A percentile compares a stretch with the other conserved stretches of the same genome.
phyloP scores from a whole-genome alignment of 2,329 filamentous ascomycete genomes.

The Cercospora sesami region DNA sequence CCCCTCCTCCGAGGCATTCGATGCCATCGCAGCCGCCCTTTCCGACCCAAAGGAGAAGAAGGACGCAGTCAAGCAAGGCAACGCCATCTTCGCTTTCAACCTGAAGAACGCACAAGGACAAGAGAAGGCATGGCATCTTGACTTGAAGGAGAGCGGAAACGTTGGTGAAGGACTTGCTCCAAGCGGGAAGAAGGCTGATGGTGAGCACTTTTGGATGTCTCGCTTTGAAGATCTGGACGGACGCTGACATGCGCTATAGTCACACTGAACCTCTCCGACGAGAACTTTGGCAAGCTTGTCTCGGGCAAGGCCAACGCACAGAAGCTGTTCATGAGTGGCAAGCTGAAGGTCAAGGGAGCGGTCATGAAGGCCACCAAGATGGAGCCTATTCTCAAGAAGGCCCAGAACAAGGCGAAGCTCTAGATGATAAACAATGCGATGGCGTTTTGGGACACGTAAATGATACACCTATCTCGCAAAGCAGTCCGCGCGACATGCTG shows the following conservation, averaged over 20 bases:
- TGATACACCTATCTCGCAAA: slow-evolving; percentile 7
- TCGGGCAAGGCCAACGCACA: slow-evolving; percentile 90
- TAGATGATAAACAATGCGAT: slow-evolving; percentile 46
- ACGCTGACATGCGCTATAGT: slow-evolving; percentile 54
- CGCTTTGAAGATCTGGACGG: not conserved
- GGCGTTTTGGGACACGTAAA: slow-evolving; percentile 12
- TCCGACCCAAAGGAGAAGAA: slow-evolving; percentile 70
- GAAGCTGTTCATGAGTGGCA: slow-evolving; percentile 94
- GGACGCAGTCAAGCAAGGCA: slow-evolving; percentile 84
- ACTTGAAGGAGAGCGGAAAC: slow-evolving; percentile 84
- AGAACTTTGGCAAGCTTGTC: slow-evolving; percentile 82
- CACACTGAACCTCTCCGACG: slow-evolving; percentile 79
- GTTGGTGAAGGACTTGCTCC: slow-evolving; percentile 73
- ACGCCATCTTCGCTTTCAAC: slow-evolving; percentile 85
- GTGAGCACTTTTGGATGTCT: slow-evolving; percentile 51
- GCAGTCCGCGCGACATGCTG: not conserved
- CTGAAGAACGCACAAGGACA: slow-evolving; percentile 84
- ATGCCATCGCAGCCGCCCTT: slow-evolving; percentile 76
- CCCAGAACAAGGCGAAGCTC: slow-evolving; percentile 80
- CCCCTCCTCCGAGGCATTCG: slow-evolving; percentile 88
- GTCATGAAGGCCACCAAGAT: slow-evolving; percentile 99
- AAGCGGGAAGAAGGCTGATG: slow-evolving; percentile 74
- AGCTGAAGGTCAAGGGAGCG: slow-evolving; percentile 97
- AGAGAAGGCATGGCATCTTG: slow-evolving; percentile 87
- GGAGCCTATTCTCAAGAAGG: slow-evolving; percentile 88